Conservation (phyloP, 2,329 filamentous ascomycete species). For the Ophiosphaerella narmari region DNA sequence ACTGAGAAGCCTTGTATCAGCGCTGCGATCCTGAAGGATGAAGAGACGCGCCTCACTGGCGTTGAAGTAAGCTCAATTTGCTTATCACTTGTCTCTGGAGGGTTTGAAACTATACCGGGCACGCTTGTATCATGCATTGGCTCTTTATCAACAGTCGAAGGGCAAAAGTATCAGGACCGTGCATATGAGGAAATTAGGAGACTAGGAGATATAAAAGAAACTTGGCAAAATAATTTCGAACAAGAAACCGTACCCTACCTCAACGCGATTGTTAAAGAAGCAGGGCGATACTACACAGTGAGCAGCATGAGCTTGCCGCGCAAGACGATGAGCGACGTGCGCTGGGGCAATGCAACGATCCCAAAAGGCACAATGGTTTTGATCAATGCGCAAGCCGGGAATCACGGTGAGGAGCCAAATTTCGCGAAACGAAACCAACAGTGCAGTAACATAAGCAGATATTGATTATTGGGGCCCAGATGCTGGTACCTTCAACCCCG, state of each 20-base stretch:
- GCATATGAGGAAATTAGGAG: slow-evolving; percentile 59
- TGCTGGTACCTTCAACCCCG: slow-evolving; percentile 54
- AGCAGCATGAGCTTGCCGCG: slow-evolving; percentile 58
- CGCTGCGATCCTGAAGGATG: slow-evolving; percentile 59
- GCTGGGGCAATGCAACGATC: slow-evolving; percentile 58
- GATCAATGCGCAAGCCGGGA: slow-evolving; percentile 61
- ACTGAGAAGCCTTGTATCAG: slow-evolving; percentile 61
- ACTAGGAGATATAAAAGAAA: slow-evolving; percentile 52
- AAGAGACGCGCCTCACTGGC: slow-evolving; percentile 58
- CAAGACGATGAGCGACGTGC: slow-evolving; percentile 56
- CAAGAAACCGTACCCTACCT: slow-evolving; percentile 57
- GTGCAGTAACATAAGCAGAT: slow-evolving; percentile 51
- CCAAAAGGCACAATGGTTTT: slow-evolving; percentile 60
- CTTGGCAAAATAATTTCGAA: slow-evolving; percentile 52
- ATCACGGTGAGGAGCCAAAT: slow-evolving; percentile 49
- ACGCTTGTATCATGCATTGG: slow-evolving; percentile 59
- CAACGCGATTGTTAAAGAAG: slow-evolving; percentile 58
- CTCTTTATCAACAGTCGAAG: slow-evolving; percentile 54
- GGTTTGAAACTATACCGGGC: slow-evolving; percentile 60
- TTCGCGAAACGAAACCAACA: slow-evolving; percentile 49
- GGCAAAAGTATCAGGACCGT: slow-evolving; percentile 57
- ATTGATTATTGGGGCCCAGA: slow-evolving; percentile 55
- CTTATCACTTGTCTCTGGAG: slow-evolving; percentile 58
- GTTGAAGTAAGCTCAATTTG: slow-evolving; percentile 61
- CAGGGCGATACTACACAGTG: slow-evolving; percentile 59